Conservation (phyloP, 2,329 filamentous ascomycete genomes). For the Clonostachys sp. region DNA sequence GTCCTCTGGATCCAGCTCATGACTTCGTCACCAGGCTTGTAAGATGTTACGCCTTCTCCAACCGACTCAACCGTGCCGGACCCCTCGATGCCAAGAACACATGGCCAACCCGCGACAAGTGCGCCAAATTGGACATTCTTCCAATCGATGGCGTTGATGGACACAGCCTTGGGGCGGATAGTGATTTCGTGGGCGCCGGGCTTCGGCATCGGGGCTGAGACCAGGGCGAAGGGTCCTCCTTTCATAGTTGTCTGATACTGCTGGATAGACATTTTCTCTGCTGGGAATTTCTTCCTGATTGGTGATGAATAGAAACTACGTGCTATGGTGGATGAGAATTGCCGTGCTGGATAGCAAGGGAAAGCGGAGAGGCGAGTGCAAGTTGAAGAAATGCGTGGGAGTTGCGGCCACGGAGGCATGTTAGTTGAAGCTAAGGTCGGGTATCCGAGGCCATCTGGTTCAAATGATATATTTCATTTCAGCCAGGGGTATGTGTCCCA, state of each 20-base stretch:
- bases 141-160: background rate
- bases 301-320: too few relatives aligned
- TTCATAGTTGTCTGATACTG: background rate
- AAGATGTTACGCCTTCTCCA: slow-evolving; percentile 8
- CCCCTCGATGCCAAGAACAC: background rate
- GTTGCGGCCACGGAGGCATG: too few relatives aligned
- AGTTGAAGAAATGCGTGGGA: too few relatives aligned
- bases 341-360: too few relatives aligned
- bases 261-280: background rate
- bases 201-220: background rate
- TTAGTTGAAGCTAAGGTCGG: too few relatives aligned
- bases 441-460: too few relatives aligned
- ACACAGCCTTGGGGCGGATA: background rate
- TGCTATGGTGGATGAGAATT: too few relatives aligned
- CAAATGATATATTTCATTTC: too few relatives aligned
- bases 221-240: background rate
- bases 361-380: too few relatives aligned
- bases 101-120: background rate
- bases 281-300: too few relatives aligned
- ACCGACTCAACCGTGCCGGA: slow-evolving; percentile 12
- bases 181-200: background rate
- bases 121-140: background rate
- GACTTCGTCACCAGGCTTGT: slow-evolving; percentile 33
- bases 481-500: too few relatives aligned
- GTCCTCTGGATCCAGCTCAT: slow-evolving; percentile 3